Evolutionary conservation across 306 rosid genomes (phyloP), one percentile per base, ranked within the genome.

Genomic region (Abrus precatorius): DNA sequence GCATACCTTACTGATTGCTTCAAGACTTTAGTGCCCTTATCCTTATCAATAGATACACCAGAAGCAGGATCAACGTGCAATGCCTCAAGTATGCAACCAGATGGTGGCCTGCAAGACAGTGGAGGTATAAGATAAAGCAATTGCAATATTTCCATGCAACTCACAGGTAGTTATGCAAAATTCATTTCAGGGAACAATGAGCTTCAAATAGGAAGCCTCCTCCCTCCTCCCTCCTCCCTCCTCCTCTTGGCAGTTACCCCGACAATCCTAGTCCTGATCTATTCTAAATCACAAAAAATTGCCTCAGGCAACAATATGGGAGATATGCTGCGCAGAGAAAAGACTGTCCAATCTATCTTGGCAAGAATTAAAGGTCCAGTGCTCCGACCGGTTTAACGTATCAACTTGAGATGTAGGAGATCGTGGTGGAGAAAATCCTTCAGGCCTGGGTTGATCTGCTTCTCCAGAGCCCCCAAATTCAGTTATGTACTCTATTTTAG

Each of bases 31-130:
- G 87, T 62, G 69, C 92, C 79, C 86, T 90, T 92, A 64, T 90
- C 98, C 85, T 92, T 93, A 29, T 92, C 97, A 81, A 88, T 68
- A 54, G 94, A 87, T 67, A 89, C 94, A 73, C 97, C 97, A 13
- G 99, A 96, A 52, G 99, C 97, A 80, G 99, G 99, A 89, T 96
- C 99, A n/a, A 93, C 87, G 87, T 93, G 97, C 85, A 93, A 85
- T 57, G 99, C 99, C 93, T 96, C 99, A 6, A 96, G 99, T 88
- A 93, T 93, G 71, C 84, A 75, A 90, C 93, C 93, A 79, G 99
- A 87, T 65, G 97, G 79, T 36, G 96, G 76, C 94, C 99, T 96
- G 97, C 94, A 88, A 45, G 36, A 87, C 85, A 85, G 85, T 6
- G 73, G 76, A 65, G 85, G 82, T 70, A 82, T 93, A 81, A 93